Conservation (phyloP, 768 basidiomycete species). For the Russula vinacea region DNA sequence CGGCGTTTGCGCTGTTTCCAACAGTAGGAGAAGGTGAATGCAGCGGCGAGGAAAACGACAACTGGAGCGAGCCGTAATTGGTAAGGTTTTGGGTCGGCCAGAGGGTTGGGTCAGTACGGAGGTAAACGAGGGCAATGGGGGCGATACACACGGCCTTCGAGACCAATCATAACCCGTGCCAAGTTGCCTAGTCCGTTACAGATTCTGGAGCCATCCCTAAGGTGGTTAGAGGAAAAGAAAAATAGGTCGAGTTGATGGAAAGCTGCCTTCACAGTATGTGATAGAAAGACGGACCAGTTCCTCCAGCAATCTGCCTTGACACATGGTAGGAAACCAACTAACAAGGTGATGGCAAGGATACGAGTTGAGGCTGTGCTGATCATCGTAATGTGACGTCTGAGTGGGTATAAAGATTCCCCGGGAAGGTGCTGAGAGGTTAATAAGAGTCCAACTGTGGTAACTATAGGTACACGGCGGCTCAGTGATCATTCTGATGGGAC, state of each 20-base stretch:
- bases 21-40: background rate
- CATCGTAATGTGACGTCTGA: background rate
- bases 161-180: background rate
- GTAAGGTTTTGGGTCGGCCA: too few species aligned
- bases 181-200: conserved; percentile 1
- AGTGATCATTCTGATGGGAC: background rate
- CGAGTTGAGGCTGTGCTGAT: background rate
- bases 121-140: too few species aligned
- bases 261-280: background rate
- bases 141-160: conserved; percentile 2
- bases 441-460: background rate
- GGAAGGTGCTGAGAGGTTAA: too few species aligned
- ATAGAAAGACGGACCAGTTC: background rate
- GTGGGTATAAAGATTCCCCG: background rate
- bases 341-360: background rate
- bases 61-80: background rate
- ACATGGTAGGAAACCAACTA: conserved; percentile 1
- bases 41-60: background rate
- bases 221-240: background rate
- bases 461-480: background rate
- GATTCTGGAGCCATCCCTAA: background rate
- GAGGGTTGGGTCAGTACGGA: background rate
- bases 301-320: conserved; percentile 14
- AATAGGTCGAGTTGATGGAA: background rate
- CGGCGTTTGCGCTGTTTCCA: conserved; percentile 6